Conservation (phyloP, 2,329 filamentous ascomycete species). For the Colletotrichum aenigma region DNA sequence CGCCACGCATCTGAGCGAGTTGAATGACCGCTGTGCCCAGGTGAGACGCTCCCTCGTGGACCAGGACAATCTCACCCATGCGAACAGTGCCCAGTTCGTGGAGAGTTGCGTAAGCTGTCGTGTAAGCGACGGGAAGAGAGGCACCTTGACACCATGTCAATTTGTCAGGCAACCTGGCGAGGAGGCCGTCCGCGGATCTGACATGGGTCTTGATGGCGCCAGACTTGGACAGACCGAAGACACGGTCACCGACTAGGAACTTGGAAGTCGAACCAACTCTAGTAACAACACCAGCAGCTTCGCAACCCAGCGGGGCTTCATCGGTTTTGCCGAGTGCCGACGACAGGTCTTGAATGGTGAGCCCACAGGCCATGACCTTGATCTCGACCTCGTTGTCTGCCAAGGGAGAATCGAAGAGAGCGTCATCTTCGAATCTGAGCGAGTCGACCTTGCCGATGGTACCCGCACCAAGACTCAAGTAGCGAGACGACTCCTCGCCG, state of each 20-base stretch:
- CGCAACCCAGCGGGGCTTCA: conserved; percentile 26
- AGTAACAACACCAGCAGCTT: conserved; percentile 37
- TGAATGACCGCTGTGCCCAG: conserved; percentile 40
- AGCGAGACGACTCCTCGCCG: neutral
- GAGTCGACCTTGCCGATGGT: conserved; percentile 27
- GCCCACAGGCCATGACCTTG: conserved; percentile 42
- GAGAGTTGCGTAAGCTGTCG: conserved; percentile 34
- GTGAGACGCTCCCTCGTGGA: conserved; percentile 38
- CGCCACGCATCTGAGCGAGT: conserved; percentile 31
- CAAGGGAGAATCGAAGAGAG: conserved; percentile 26
- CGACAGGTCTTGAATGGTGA: conserved; percentile 50
- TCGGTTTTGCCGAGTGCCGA: conserved; percentile 29
- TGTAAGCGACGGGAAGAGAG: conserved; percentile 28
- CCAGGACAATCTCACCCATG: conserved; percentile 32
- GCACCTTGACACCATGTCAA: conserved; percentile 42
- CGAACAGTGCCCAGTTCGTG: conserved; percentile 28
- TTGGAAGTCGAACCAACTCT: conserved; percentile 31
- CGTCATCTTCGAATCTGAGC: conserved; percentile 29
- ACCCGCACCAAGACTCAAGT: conserved; percentile 36
- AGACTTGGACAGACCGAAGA: conserved; percentile 23
- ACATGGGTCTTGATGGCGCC: conserved; percentile 24
- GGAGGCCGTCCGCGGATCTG: conserved; percentile 19
- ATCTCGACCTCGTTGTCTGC: conserved; percentile 42
- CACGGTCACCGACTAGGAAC: conserved; percentile 34
- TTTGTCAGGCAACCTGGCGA: conserved; percentile 39